A percentile compares a stretch with the other conserved stretches of the same genome.
phyloP scores from a whole-genome alignment of 2,329 filamentous ascomycete species.

The Sporothrix curviconia region DNA sequence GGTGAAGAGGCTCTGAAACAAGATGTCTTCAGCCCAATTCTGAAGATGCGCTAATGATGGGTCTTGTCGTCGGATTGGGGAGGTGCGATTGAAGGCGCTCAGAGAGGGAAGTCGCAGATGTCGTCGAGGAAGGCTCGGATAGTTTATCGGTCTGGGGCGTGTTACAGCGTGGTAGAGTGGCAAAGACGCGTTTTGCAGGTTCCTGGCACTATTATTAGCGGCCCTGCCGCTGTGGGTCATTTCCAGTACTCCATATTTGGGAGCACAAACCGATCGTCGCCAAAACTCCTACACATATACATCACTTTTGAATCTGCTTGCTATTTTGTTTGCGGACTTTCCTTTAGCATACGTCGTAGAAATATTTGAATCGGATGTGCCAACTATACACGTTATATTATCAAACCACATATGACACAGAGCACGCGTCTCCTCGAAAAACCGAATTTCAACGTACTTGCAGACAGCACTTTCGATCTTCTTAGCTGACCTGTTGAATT shows the following conservation, averaged over 20 bases:
- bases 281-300: no score
- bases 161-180: background rate
- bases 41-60: background rate
- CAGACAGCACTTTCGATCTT: background rate
- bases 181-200: constrained; percentile 1
- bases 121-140: background rate
- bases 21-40: no score
- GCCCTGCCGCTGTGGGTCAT: background rate
- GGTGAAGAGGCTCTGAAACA: no score
- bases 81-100: background rate
- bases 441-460: background rate
- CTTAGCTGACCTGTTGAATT: background rate
- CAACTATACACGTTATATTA: no score
- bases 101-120: background rate
- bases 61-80: background rate
- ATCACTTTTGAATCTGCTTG: no score
- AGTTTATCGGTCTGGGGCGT: constrained; percentile 1
- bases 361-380: no score
- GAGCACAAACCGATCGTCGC: no score
- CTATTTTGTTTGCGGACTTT: no score
- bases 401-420: no score
- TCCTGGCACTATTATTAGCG: background rate
- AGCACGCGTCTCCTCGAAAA: no score
- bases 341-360: no score
- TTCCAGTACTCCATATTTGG: no score